These are phyloP conservation scores for Candida ulmi DNA, from an alignment of 805 yeast species.

Conservation along the genomic window DNA sequence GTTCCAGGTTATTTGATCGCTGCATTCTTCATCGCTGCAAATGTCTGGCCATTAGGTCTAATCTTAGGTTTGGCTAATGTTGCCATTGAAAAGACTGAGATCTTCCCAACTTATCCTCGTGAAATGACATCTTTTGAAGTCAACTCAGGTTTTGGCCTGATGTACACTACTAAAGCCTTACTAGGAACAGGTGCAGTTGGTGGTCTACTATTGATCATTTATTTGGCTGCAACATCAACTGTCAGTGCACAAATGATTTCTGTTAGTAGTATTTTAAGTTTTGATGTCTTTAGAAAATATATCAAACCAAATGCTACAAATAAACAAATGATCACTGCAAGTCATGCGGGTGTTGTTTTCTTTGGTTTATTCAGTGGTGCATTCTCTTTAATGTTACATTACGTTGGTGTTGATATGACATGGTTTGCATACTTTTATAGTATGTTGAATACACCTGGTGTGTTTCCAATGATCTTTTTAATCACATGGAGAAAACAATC, in stretches of 20 bases:
- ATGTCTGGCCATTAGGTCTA: constrained; percentile 33
- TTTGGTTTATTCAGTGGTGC: constrained; percentile 36
- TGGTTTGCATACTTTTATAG: constrained; percentile 29
- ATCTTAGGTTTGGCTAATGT: constrained; percentile 30
- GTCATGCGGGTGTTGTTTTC: constrained; percentile 28
- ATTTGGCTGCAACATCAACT: constrained; percentile 36
- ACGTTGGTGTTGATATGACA: constrained; percentile 23
- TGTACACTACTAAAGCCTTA: constrained; percentile 38
- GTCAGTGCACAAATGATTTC: constrained; percentile 37
- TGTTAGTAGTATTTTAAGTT: constrained; percentile 31
- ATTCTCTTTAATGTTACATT: constrained; percentile 30
- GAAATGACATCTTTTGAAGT: constrained; percentile 31
- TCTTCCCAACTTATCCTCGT: constrained; percentile 34
- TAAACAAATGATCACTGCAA: constrained; percentile 26
- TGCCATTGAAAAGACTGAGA: constrained; percentile 25
- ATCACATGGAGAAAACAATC: constrained; percentile 31
- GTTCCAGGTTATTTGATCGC: constrained; percentile 34
- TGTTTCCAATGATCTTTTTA: constrained; percentile 29
- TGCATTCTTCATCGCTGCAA: constrained; percentile 27
- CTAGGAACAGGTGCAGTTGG: constrained; percentile 38
- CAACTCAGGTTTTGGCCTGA: constrained; percentile 30
- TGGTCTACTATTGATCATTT: constrained; percentile 30
- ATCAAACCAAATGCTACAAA: constrained; percentile 33
- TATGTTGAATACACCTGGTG: constrained; percentile 35
- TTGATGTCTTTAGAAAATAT: constrained; percentile 33